Base-by-base conservation (phyloP, 768 basidiomycete species). In the Amyloporia xantha region DNA sequence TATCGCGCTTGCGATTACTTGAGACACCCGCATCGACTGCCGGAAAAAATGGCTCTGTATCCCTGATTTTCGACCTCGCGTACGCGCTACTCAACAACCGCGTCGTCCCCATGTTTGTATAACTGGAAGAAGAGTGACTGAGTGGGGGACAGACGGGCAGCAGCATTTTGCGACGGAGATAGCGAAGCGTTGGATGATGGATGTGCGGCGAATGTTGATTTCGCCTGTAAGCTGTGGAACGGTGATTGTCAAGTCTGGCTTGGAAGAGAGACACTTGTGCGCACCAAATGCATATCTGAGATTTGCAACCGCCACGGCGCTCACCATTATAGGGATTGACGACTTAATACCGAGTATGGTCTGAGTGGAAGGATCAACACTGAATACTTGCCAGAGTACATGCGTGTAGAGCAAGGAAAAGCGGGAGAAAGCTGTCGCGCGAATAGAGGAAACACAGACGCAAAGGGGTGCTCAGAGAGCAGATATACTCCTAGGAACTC, bases 331-430 rank as follows among this genome's bases (percentile, higher is more conserved):
- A 1, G 93, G 93, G 42, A 95, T 76, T 1, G 79, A 76, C 19
- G 81, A 79, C 43, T 70, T 71, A 62, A 76, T 82, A 12, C 90
- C 82, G 41, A 94, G 80, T 50, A 89, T 81, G 5, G 72, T 80
- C 9, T n/a, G n/a, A n/a, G 86, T 85, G 0, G 85, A 84, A 17
- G 83, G 77, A 63, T 86, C 79, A 52, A 82, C 81, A 41, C 66
- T 62, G 2, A 79, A 77, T 7, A 88, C 76, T 2, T 77, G 66
- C 41, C 75, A 79, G 79, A 91, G 79, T 33, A 97, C 79, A 20
- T 91, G 81, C 13, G 93, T 81, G 47, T 81, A 75, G 66, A n/a
- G n/a, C n/a, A 95, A 94, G 72, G 91, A 95, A 64, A 91, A 84
- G 25, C 90, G 79, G 36, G 76, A 72, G 64, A 89, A 93, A 15